Base-by-base conservation (phyloP, 805 yeast genomes). In the Kuraishia borneana region DNA sequence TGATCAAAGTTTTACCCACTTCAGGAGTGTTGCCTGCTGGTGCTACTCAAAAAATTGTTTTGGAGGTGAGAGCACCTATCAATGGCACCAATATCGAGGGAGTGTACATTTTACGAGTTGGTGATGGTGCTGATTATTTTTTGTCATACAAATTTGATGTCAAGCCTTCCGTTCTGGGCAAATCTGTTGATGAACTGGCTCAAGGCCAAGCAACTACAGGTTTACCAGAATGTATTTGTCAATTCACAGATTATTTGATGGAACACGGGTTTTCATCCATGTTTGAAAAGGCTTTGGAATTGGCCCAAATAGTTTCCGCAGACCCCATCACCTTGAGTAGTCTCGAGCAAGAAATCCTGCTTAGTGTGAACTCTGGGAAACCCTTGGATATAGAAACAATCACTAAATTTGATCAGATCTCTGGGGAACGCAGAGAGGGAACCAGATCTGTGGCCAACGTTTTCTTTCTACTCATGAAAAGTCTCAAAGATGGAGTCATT, bases 401-500 rank as follows among this genome's bases (percentile, higher is more conserved):
- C 13, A 35, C 36, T 16, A 33, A 38, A 21, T 13, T 33, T 14
- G 50, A 48, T 30, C 27, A 3, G 34, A 37, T 8, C 29, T 43
- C 14, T 34, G 33, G 6, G 51, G 51, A 3, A 42, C 50, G 10
- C 38, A 52, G 6, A 26, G 35, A 25, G 28, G 28, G 28, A 25
- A 25, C 43, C 13, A 39, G 37, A 14, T 52, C 53, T 1, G 53
- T 54, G 13, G 40, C 51, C 8, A 38, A 52, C 30, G 52, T 56
- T 2, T 38, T 58, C 21, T 14, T 48, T 2, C 32, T 54, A 2
- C 33, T 65, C 10, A 39, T 65, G 38, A 44, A 51, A 18, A 53
- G 54, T 30, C 35, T 63, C 4, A 57, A 60, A 26, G 68, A 63
- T 14, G 65, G 69, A 5, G 53, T 65, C n/a, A 52, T 65, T 7